phyloP scores from a whole-genome alignment of 306 rosid species.

The Malus asiatica region DNA sequence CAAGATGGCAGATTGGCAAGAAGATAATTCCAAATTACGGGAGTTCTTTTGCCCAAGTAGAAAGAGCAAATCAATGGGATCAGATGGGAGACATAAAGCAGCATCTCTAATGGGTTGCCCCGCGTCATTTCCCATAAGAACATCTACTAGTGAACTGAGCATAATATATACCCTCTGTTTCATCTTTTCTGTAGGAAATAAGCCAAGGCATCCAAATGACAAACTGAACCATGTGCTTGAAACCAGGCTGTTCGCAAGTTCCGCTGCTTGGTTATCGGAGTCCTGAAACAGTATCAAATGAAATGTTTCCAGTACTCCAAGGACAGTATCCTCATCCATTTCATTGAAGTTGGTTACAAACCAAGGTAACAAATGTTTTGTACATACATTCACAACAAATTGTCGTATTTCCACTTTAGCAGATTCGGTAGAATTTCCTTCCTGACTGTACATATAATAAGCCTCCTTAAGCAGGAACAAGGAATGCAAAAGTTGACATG shows the following conservation, averaged over 20 bases:
- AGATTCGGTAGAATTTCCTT: constrained; percentile 33
- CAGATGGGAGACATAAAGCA: constrained; percentile 54
- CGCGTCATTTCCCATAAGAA: constrained; percentile 56
- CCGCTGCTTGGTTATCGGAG: constrained; percentile 27
- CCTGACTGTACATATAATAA: constrained; percentile 46
- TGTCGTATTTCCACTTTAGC: constrained; percentile 35
- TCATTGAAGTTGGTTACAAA: constrained; percentile 45
- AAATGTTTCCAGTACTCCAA: constrained; percentile 70
- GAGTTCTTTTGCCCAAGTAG: constrained; percentile 70
- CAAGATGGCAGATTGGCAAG: constrained; percentile 75
- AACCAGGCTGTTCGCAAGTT: constrained; percentile 50
- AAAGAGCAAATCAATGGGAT: constrained; percentile 74
- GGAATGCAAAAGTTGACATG: constrained; percentile 53
- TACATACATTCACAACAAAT: constrained; percentile 46
- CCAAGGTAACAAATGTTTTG: constrained; percentile 68
- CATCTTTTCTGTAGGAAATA: constrained; percentile 65
- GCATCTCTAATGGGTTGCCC: constrained; percentile 71
- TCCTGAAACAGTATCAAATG: constrained; percentile 61
- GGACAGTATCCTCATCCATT: constrained; percentile 67
- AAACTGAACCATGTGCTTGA: constrained; percentile 76
- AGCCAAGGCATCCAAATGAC: constrained; percentile 81
- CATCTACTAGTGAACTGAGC: constrained; percentile 69
- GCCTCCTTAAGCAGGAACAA: constrained; percentile 78
- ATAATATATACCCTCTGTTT: constrained; percentile 65
- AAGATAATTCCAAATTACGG: constrained; percentile 42